Base-by-base conservation (phyloP, 805 yeast species). In the Wickerhamomyces sydowiorum region DNA sequence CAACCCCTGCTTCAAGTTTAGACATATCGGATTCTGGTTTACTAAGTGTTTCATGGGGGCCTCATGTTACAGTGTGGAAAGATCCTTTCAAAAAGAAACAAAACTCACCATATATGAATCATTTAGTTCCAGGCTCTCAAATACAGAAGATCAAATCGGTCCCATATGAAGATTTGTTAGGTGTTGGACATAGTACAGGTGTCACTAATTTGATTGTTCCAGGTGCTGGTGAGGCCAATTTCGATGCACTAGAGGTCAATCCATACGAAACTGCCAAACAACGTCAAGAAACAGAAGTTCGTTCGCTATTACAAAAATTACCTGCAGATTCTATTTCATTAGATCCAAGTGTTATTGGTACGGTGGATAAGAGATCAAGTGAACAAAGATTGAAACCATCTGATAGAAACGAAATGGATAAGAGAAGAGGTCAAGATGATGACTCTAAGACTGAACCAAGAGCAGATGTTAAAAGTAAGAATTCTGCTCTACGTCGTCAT, bases 141-240 rank as follows among this genome's bases (percentile, higher is more conserved):
- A 72, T 88, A 15, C 82, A 79, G 51, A 76, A 75, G 42, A 67
- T 80, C 32, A 75, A 75, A 54, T 89, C 82, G 60, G 95, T 91
- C 30, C 99, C 99, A 13, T 93, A 82, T 64, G 99, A 93, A 68
- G 99, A 93, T 85, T 69, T 91, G n/a, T 70, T 93, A 20, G 96
- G 96, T 21, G 76, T 85, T 10, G 97, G 97, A 2, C 95, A 88
- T 59, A 71, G 76, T 39, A 64, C 66, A 1, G 96, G 96, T 36
- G 72, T 89, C 32, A 76, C 82, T n/a, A 81, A 93, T n/a, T 52
- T 93, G 46, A 83, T 93, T 51, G 74, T 93, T 44, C 99, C 99
- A 32, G 99, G 99, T 21, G 72, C 97, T 33, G 99, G 99, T 70
- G 99, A 93, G 67, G 96, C 99, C 47, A 93, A 93, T 66, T 89